Evolutionary conservation across 1,284 basidiomycete species (phyloP), one percentile per base, ranked within the genome.

Genomic region (Irpex sp.): DNA sequence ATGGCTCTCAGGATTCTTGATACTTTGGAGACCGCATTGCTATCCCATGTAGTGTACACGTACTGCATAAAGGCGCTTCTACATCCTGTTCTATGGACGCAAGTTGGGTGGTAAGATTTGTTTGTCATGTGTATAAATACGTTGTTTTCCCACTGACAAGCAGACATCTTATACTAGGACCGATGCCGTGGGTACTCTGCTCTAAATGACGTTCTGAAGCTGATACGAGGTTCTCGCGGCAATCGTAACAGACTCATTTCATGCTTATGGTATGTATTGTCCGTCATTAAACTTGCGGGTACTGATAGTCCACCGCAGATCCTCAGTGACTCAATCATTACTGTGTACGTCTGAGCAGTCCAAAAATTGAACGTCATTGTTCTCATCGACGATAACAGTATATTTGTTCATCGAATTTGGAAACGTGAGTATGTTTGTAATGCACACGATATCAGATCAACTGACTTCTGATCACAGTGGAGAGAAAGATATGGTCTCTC

Each of bases 341-440:
- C 49, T 9, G 19, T 52, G 49, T 52, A 47, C 11, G 44, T 47
- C 44, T 13, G 13, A n/a, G 44, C n/a, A 47, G 13, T n/a, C n/a
- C 9, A 47, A 47, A n/a, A n/a, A 47, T 47, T 2, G 44, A n/a
- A 13, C 1, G 13, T 47, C 7, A 13, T 34, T 34, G 31, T 19
- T 52, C 49, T 17, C 19, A 26, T 8, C 49, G 13, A 13, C 49
- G 9, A 17, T 9, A 17, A n/a, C 19, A 40, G 48, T 7, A 36
- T 61, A 17, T 61, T 61, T 36, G 52, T 37, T 2, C 15, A 61
- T 36, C 51, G 52, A 21, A 55, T 61, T 2, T 61, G 38, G 36
- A 61, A 47, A 34, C 31, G 60, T 61, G 19, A 37, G 60, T 8
- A 26, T 19, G 15, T 21, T 31, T 31, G 31, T 31, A 31, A 4